phyloP scores from a whole-genome alignment of 352 stramenopile genomes.

The Globisporangium recalcitrans region DNA sequence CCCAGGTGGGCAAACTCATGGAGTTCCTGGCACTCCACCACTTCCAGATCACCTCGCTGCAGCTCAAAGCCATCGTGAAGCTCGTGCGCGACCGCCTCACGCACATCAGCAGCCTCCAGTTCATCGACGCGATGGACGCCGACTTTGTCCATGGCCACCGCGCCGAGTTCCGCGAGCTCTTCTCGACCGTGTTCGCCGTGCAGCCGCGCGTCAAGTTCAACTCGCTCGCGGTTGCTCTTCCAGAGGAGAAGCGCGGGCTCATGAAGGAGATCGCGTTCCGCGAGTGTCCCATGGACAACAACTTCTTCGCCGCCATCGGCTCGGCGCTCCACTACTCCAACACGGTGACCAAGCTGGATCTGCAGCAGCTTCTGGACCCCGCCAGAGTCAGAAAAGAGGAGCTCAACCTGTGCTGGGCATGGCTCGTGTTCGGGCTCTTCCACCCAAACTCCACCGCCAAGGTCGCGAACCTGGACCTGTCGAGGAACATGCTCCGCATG shows the following conservation, averaged over 20 bases:
- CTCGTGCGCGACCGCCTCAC: slow-evolving; percentile 38
- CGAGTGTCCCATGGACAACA: slow-evolving; percentile 47
- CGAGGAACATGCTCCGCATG: slow-evolving; percentile 52
- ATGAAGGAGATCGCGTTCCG: slow-evolving; percentile 39
- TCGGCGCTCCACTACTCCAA: slow-evolving; percentile 57
- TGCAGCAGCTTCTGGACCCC: slow-evolving; percentile 44
- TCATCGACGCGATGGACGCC: slow-evolving; percentile 41
- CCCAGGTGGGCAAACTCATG: slow-evolving; percentile 50
- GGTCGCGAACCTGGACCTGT: slow-evolving; percentile 38
- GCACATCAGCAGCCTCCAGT: slow-evolving; percentile 39
- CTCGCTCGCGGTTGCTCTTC: slow-evolving; percentile 35
- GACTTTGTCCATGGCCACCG: slow-evolving; percentile 35
- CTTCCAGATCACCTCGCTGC: slow-evolving; percentile 39
- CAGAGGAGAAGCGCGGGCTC: slow-evolving; percentile 33
- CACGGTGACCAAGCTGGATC: slow-evolving; percentile 40
- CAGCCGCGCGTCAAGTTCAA: slow-evolving; percentile 50
- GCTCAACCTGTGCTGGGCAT: slow-evolving; percentile 44
- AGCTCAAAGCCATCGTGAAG: slow-evolving; percentile 37
- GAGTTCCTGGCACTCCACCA: slow-evolving; percentile 45
- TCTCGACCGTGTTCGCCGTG: slow-evolving; percentile 38
- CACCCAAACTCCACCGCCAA: slow-evolving; percentile 48
- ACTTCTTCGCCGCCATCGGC: slow-evolving; percentile 42
- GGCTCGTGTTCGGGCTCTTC: slow-evolving; percentile 48
- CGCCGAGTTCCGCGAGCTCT: slow-evolving; percentile 41
- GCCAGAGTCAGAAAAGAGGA: slow-evolving; percentile 33